Base-by-base conservation (phyloP, 768 basidiomycete genomes). In the Lactifluus volemus region DNA sequence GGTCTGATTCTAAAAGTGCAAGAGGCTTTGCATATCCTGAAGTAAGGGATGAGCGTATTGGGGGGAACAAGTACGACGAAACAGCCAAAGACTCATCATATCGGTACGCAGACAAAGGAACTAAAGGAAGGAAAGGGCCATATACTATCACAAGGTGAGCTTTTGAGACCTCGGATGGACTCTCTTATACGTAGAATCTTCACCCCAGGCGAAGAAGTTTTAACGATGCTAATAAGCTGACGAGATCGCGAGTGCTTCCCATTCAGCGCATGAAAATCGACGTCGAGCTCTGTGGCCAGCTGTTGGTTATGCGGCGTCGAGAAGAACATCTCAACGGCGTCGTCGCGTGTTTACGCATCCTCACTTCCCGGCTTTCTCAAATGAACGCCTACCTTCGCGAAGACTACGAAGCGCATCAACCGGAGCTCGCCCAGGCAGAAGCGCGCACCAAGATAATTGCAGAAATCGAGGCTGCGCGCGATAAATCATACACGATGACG, bases 201-300 rank as follows among this genome's bases (percentile, higher is more conserved):
- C 59, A 53, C 48, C 58, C 36, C 65, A 79, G 82, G 58, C 78
- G 88, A 49, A 76, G 86, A 52, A 88, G 87, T 64, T 86, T 86
- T 67, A 83, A 87, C 62, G 84, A 84, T 70, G 68, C 84, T 1
- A 68, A 73, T 32, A 77, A 80, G n/a, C 76, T 84, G 63, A 74
- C 72, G 42, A 74, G 74, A 51, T 69, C 78, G 60, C 74, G 74
- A 39, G 73, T 84, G 11, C 70, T 89, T 47, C 77, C 79, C 3
- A 63, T 78, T 7, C 85, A 89, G 57, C 76, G 80, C 67, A 88
- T 92, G 86, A 80, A 78, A 53, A 82, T 88, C 45, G 89, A 92
- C 67, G 89, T 90, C 41, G 88, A 86, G 67, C 76, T 92, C 15
- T 85, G 85, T 67, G 87, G 86, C 4, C 85, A 91, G 68, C 70